Conservation (phyloP, 176 grass and related monocot species). For the Oryza rufipogon region DNA sequence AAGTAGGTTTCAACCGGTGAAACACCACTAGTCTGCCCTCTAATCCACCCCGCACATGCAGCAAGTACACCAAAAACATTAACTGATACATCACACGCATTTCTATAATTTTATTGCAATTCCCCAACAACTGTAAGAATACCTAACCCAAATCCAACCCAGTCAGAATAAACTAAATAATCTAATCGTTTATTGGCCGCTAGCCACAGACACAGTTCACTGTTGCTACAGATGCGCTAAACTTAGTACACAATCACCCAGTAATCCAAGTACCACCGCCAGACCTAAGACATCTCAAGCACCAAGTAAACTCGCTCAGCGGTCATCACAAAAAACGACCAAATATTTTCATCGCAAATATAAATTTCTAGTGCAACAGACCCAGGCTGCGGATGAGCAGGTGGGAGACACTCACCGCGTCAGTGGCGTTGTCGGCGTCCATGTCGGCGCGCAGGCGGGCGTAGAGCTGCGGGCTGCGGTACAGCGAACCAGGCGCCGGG, state of each 20-base stretch:
- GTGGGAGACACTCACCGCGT: constrained; percentile 54
- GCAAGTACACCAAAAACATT: constrained; percentile 37
- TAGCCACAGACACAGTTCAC: constrained; percentile 3
- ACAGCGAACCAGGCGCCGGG: constrained; percentile 71
- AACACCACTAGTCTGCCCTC: constrained; percentile 16
- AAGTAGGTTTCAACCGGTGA: constrained; percentile 47
- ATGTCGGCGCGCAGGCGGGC: constrained; percentile 69
- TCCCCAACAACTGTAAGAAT: constrained; percentile 33
- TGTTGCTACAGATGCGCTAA: constrained; percentile 10
- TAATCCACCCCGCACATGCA: constrained; percentile 27
- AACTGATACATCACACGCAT: constrained; percentile 5
- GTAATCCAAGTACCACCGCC: constrained; percentile 9
- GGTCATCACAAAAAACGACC: constrained; percentile 15
- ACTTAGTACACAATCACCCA: neutral
- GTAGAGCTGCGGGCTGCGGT: constrained; percentile 92
- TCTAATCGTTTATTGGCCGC: constrained; percentile 29
- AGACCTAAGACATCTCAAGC: neutral
- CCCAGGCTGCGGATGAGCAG: neutral
- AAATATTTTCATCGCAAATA: constrained; percentile 27
- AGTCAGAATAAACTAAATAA: constrained; percentile 42
- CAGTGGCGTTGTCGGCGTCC: constrained; percentile 93
- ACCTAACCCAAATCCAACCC: constrained; percentile 39
- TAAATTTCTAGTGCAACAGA: neutral
- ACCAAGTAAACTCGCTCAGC: neutral
- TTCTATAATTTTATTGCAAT: constrained; percentile 37